Percentiles rank a stretch among this genome's conserved stretches.
Evolutionary conservation across 2,329 filamentous ascomycete genomes (phyloP).

Genomic region (Arthrobotrys entomopaga): DNA sequence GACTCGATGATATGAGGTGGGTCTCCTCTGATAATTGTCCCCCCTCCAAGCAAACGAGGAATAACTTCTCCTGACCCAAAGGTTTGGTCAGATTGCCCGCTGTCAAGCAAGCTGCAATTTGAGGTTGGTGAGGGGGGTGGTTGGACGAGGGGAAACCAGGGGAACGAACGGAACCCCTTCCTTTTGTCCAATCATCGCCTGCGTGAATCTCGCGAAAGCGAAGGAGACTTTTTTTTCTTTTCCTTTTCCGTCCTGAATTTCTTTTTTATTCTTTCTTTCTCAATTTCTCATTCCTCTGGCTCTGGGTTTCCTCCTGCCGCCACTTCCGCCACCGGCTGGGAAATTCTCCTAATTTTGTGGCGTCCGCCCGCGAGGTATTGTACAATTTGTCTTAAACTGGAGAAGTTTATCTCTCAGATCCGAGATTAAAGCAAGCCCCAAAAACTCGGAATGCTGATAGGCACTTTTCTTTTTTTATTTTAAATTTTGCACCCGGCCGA

Average conservation of each 20-base stretch:
- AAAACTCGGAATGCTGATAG: not conserved
- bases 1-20: conserved; percentile 30
- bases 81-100: conserved; percentile 52
- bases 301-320: conserved; percentile 18
- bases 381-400: conserved; percentile 29
- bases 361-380: conserved; percentile 19
- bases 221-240: conserved; percentile 23
- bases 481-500: conserved; percentile 16
- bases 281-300: too few species aligned
- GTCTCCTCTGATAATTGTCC: conserved; percentile 25
- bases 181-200: conserved; percentile 8
- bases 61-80: conserved; percentile 52
- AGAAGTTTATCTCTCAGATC: conserved; percentile 18
- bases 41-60: conserved; percentile 9
- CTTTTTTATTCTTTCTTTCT: not conserved
- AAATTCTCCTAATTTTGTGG: conserved; percentile 56
- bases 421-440: not conserved
- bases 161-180: conserved; percentile 18
- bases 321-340: conserved; percentile 51
- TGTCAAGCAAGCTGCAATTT: conserved; percentile 49
- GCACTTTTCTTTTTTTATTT: too few species aligned
- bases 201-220: not conserved
- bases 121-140: not conserved
- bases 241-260: conserved; percentile 2
- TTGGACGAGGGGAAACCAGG: conserved; percentile 12